Percentiles rank a stretch among this genome's conserved stretches.
These are phyloP conservation scores for Moricandia moricandioides DNA, from an alignment of 345 rosid genomes.

Conservation along the genomic window DNA sequence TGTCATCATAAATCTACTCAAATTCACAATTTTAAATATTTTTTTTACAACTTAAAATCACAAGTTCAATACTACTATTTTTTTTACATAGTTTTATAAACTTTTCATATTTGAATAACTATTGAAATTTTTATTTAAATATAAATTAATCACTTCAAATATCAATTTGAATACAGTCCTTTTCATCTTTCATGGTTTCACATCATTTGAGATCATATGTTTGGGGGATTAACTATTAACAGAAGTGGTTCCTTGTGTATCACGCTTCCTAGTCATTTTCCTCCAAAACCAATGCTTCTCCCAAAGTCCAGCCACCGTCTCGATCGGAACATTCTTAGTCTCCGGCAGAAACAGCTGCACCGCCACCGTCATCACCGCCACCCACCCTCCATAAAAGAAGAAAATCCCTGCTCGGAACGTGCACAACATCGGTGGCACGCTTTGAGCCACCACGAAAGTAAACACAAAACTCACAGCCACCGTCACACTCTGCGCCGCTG, in stretches of 20 bases:
- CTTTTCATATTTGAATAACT: not conserved
- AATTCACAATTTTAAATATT: no score
- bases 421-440: constrained; percentile 55
- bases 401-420: constrained; percentile 52
- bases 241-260: constrained; percentile 27
- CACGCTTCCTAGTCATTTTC: constrained; percentile 25
- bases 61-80: not conserved
- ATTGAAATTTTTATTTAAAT: not conserved
- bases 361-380: constrained; percentile 52
- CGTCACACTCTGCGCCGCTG: constrained; percentile 61
- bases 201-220: not conserved
- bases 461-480: constrained; percentile 57
- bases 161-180: not conserved
- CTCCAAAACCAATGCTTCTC: constrained; percentile 65
- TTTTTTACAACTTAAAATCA: not conserved
- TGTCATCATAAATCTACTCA: no score
- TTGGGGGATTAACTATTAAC: not conserved
- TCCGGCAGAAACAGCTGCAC: constrained; percentile 54
- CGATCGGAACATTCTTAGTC: constrained; percentile 62
- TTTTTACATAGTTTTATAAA: not conserved
- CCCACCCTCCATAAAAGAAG: constrained; percentile 67
- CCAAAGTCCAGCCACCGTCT: constrained; percentile 58
- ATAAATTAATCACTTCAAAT: not conserved
- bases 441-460: constrained; percentile 57
- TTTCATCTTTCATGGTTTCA: not conserved